Base-by-base conservation (phyloP, 306 rosid genomes). In the Gastrolobium bilobum region DNA sequence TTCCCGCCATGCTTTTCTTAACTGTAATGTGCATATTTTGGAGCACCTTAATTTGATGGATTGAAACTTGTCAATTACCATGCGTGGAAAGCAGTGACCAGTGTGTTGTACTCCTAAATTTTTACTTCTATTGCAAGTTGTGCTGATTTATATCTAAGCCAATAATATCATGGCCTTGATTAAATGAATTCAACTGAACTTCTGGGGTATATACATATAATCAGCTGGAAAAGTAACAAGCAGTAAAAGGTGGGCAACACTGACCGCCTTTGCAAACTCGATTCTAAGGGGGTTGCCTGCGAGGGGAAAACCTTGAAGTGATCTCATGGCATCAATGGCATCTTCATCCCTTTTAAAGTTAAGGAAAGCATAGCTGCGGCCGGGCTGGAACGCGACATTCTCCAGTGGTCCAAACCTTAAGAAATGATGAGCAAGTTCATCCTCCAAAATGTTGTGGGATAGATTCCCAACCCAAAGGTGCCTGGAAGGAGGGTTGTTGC, bases 251-350 rank as follows among this genome's bases (percentile, higher is more conserved):
- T 86, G 60, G 90, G 89, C 94, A 87, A 85, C 88, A 95, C 99
- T 95, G 96, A 95, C 99, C 99, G 96, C 97, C 98, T 93, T 95
- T 40, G 98, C 90, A 93, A 91, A 93, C 87, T 95, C 94, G 83
- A 95, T 88, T 84, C 94, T 91, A 79, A 95, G 90, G 7, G 96
- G 87, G 80, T 88, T 95, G 87, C 98, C 97, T 0, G 89, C 94
- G 47, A 95, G 68, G 20, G 85, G 81, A 62, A 89, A 88, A 42
- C 94, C 98, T 83, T 91, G 97, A 64, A 95, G 90, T 9, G 80
- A 84, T 59, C 87, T 88, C 84, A 91, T 81, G 82, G 99, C 97
- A 37, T 87, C 92, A 53, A 90, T 79, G 7, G 98, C 99, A 58
- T 95, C 98, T 4, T 89, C 97, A 29, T 93, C 98, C 86, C 77